phyloP scores from a whole-genome alignment of 2,329 filamentous ascomycete species.

The Aspergillus pseudonomiae region DNA sequence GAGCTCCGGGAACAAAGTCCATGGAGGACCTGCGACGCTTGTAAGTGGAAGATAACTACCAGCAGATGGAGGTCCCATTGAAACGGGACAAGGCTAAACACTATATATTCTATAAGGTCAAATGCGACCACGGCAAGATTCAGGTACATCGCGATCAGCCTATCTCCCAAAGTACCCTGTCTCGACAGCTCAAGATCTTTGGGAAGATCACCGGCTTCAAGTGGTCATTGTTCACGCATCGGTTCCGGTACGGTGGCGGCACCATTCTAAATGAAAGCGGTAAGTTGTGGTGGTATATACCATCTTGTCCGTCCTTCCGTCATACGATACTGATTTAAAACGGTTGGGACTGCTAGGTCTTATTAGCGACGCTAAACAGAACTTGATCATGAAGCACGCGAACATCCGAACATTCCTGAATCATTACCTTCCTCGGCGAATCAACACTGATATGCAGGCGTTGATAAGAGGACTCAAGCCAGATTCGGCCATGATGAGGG shows the following conservation, averaged over 20 bases:
- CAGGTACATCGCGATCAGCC: background rate
- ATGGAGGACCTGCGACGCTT: slow-evolving; percentile 4
- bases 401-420: slow-evolving; percentile 7
- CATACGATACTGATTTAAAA: too few species aligned
- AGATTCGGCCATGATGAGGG: background rate
- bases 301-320: too few species aligned
- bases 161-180: background rate
- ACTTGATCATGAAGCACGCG: slow-evolving; percentile 8
- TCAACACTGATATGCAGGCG: slow-evolving; percentile 1
- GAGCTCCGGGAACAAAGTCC: slow-evolving; percentile 12
- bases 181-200: background rate
- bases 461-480: background rate
- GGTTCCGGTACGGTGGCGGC: background rate
- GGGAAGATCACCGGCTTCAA: background rate
- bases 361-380: slow-evolving; percentile 2
- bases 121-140: background rate
- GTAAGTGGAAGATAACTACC: background rate
- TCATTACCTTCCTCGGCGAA: slow-evolving; percentile 1
- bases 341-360: background rate
- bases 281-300: background rate
- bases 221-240: slow-evolving; percentile 1
- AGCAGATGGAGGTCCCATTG: slow-evolving; percentile 1
- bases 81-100: background rate
- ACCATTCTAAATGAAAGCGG: slow-evolving; percentile 3
- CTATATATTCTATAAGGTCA: slow-evolving; percentile 1